Conservation (phyloP, 129 eudicot species). For the Lactuca saligna region DNA sequence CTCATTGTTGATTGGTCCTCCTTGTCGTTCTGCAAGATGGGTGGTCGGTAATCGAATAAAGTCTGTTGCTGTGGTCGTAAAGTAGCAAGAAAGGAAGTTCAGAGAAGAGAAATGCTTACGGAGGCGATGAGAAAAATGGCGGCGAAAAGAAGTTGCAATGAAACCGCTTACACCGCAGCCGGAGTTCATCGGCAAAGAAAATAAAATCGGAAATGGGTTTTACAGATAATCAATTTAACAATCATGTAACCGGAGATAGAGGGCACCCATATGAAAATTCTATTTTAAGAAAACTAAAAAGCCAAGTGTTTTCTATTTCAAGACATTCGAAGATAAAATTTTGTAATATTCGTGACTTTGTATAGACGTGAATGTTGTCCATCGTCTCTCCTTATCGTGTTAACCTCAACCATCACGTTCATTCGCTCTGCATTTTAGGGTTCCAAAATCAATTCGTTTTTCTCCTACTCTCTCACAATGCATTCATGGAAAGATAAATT, state of each 20-base stretch:
- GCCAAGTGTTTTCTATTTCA: neutral
- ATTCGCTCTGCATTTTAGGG: constrained; percentile 15
- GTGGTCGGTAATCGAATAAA: constrained; percentile 1
- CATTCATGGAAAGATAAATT: constrained; percentile 19
- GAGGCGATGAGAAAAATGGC: constrained; percentile 1
- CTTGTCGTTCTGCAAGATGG: constrained; percentile 27
- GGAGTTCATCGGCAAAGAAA: neutral
- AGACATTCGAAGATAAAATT: neutral
- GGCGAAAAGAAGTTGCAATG: neutral
- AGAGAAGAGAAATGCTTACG: neutral
- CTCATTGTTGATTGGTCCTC: constrained; percentile 14
- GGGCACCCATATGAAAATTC: neutral
- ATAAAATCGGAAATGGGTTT: neutral
- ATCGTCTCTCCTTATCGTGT: neutral
- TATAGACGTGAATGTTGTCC: neutral
- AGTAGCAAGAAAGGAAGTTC: constrained; percentile 5
- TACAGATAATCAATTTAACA: constrained; percentile 4
- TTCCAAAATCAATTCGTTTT: constrained; percentile 1
- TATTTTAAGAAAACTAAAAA: neutral
- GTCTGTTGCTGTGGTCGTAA: constrained; percentile 1
- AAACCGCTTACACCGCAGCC: constrained; percentile 9
- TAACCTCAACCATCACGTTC: neutral
- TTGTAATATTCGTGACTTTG: neutral
- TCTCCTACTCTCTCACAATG: neutral
- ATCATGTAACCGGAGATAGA: neutral